Percentiles rank a stretch among this genome's conserved stretches.
phyloP scores from a whole-genome alignment of 805 yeast species.

The Teunomyces cretensis region DNA sequence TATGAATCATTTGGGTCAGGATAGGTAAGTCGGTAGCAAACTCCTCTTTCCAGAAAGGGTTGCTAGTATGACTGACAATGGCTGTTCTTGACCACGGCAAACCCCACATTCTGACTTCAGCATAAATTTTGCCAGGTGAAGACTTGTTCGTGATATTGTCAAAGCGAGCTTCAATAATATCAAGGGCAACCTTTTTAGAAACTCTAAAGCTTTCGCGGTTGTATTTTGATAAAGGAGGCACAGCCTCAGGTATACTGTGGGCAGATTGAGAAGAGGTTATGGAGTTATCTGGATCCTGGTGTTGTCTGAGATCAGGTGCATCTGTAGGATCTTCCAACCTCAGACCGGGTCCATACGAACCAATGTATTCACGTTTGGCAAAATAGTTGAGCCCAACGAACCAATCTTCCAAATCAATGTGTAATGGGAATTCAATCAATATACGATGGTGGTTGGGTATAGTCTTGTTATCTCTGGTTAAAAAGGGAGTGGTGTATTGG shows the following conservation, averaged over 20 bases:
- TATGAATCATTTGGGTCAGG: constrained; percentile 51
- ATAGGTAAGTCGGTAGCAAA: constrained; percentile 63
- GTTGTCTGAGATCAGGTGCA: not conserved
- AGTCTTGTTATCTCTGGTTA: constrained; percentile 33
- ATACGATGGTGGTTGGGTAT: constrained; percentile 41
- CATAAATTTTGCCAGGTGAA: constrained; percentile 44
- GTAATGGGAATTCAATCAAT: constrained; percentile 61
- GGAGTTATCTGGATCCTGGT: not conserved
- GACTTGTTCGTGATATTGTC: constrained; percentile 18
- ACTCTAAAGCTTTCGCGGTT: constrained; percentile 41
- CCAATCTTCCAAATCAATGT: constrained; percentile 77
- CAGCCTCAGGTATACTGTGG: not conserved
- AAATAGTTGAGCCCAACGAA: constrained; percentile 64
- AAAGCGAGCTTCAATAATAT: constrained; percentile 65
- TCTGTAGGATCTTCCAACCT: not conserved
- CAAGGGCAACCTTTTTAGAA: constrained; percentile 52
- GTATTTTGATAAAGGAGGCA: constrained; percentile 14
- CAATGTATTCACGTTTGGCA: constrained; percentile 57
- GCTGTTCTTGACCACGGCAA: constrained; percentile 80
- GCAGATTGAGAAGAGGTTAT: constrained; percentile 2
- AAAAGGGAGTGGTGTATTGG: constrained; percentile 23
- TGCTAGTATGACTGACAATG: constrained; percentile 44
- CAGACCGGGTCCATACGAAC: constrained; percentile 16
- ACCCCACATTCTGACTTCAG: constrained; percentile 73
- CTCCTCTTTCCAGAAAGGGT: constrained; percentile 84